phyloP scores from a whole-genome alignment of 768 basidiomycete genomes.

The Pleurotus tuber-regium region DNA sequence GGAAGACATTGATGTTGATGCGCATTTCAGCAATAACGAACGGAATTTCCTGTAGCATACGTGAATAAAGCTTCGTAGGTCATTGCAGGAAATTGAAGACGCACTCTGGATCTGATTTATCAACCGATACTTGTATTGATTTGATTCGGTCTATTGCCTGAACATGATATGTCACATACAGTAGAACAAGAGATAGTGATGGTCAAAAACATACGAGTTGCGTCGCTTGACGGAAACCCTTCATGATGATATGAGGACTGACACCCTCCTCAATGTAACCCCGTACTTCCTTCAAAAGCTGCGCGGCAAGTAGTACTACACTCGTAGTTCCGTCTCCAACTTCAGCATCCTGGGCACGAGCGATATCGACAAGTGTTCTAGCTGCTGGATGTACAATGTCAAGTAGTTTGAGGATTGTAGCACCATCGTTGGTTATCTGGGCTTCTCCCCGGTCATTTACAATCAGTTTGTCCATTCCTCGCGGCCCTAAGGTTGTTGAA shows the following conservation, averaged over 20 bases:
- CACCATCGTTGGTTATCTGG: constrained; percentile 99
- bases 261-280: constrained; percentile 95
- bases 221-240: constrained; percentile 86
- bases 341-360: constrained; percentile 96
- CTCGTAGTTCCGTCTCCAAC: constrained; percentile 98
- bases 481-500: constrained; percentile 91
- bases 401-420: constrained; percentile 94
- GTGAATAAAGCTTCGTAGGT: constrained; percentile 14
- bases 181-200: constrained; percentile 2
- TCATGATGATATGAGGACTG: constrained; percentile 97
- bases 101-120: constrained; percentile 88
- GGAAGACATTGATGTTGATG: constrained; percentile 99
- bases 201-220: constrained; percentile 61
- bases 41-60: constrained; percentile 71
- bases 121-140: constrained; percentile 85
- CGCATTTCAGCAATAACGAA: constrained; percentile 92
- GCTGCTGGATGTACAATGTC: constrained; percentile 99
- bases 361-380: constrained; percentile 96
- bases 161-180: constrained; percentile 13
- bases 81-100: constrained; percentile 25
- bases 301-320: constrained; percentile 92
- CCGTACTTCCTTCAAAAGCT: constrained; percentile 90
- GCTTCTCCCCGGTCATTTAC: constrained; percentile 92
- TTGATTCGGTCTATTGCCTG: constrained; percentile 87
- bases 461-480: constrained; percentile 99